Base-by-base conservation (phyloP, 148 eudicot genomes). In the Nyssa sinensis region DNA sequence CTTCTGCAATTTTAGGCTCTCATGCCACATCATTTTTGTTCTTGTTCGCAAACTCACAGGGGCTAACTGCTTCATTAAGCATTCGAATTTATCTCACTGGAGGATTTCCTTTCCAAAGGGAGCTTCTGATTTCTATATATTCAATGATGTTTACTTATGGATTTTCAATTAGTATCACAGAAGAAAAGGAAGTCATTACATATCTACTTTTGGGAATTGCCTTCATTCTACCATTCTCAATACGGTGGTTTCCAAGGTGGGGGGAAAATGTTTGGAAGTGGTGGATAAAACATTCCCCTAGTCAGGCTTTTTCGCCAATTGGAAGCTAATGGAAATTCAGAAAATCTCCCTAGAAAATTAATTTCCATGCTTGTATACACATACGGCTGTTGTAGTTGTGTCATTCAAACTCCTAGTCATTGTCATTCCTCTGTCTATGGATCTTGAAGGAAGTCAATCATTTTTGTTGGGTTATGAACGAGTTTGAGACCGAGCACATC, bases 91-190 rank as follows among this genome's bases (percentile, higher is more conserved):
- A 62, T 62, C 64, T 62, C 64, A 62, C 64, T 11, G 64, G 32
- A 16, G 34, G 64, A 27, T 62, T 62, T 28, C 64, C 64, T 28
- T 62, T 62, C 34, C 64, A 62, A 62, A 29, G 64, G 33, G 64
- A 62, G 33, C 64, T 62, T 11, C 64, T 27, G 31, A 13, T 62
- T 13, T 62, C 64, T 17, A 62, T 62, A 27, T 62, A 29, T 29
- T 62, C 64, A 10, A 62, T 62, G 33, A 62, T 62, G 64, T 62
- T 12, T 14, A 3, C 64, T 12, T 62, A 62, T 62, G 64, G 33
- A 27, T 13, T 62, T 62, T 62, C 64, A 3, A 62, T 28, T 62
- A 55, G 59, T 4, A 21, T 55, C 0, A 21, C 25, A n/a, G 59
- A 55, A 19, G 7, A 44, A 19, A 14, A 55, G 7, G 19, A 55